Evolutionary conservation across 495 filamentous ascomycete species (phyloP).

Genomic region (Parmelia sp.): DNA sequence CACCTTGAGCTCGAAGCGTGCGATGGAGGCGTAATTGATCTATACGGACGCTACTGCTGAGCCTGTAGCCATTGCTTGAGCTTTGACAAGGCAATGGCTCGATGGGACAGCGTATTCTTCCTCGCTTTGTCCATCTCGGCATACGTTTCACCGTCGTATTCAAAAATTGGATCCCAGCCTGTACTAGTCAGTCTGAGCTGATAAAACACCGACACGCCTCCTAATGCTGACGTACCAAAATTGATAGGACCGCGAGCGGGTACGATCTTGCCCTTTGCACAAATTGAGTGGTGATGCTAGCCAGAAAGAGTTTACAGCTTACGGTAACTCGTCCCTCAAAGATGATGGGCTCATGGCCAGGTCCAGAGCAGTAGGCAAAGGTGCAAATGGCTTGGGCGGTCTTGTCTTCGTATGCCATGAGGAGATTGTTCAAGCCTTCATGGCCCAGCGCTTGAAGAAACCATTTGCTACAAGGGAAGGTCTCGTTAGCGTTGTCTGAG

Average conservation of each 20-base stretch:
- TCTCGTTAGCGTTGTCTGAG: neutral
- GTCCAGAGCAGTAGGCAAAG: constrained; percentile 84
- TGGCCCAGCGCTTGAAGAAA: constrained; percentile 80
- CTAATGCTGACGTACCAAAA: constrained; percentile 60
- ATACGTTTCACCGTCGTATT: constrained; percentile 90
- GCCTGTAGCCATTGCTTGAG: constrained; percentile 68
- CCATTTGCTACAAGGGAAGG: constrained; percentile 61
- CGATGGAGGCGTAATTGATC: neutral
- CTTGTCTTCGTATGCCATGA: constrained; percentile 84
- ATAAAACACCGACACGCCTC: neutral
- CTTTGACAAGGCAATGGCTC: constrained; percentile 76
- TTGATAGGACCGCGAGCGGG: constrained; percentile 63
- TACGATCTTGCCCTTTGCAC: constrained; percentile 61
- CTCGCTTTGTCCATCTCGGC: constrained; percentile 90
- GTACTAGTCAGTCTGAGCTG: neutral
- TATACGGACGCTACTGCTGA: constrained; percentile 8
- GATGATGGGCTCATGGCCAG: constrained; percentile 74
- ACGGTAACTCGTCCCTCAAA: constrained; percentile 81
- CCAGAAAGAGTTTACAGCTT: constrained; percentile 20
- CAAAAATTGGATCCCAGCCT: constrained; percentile 97
- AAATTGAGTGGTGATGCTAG: constrained; percentile 11
- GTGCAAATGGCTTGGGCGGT: constrained; percentile 90
- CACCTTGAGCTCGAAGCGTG: constrained; percentile 9
- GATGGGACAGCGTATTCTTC: constrained; percentile 94
- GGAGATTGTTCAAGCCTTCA: constrained; percentile 81